phyloP scores from a whole-genome alignment of 2,329 filamentous ascomycete species.

The Diaporthe batatas region DNA sequence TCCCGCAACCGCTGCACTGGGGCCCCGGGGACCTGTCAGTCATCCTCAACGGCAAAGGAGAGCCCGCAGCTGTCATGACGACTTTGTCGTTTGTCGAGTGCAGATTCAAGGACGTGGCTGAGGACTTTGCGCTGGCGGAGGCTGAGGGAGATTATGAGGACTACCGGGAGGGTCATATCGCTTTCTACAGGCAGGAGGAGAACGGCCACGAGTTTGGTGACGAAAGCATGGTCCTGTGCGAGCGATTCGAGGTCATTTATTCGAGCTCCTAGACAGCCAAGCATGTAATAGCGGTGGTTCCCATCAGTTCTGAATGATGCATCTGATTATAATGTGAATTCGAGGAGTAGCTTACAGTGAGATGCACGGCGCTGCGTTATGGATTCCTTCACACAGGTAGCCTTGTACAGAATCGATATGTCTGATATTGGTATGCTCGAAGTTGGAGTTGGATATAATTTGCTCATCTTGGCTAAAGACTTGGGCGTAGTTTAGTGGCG shows the following conservation, averaged over 20 bases:
- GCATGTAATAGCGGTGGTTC: background rate
- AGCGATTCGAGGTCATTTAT: constrained; percentile 49
- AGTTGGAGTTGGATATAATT: too few relatives aligned
- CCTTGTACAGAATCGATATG: too few relatives aligned
- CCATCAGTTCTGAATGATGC: too few relatives aligned
- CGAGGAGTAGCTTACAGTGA: background rate
- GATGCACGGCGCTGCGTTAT: background rate
- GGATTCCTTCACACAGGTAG: background rate
- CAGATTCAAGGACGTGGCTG: constrained; percentile 48
- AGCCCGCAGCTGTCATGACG: constrained; percentile 47
- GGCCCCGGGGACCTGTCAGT: constrained; percentile 48
- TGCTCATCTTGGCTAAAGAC: too few relatives aligned
- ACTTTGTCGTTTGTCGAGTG: constrained; percentile 47
- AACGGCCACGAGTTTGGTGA: constrained; percentile 45
- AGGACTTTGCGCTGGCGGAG: constrained; percentile 49
- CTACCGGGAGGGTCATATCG: constrained; percentile 47
- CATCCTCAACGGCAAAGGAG: constrained; percentile 47
- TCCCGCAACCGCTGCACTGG: constrained; percentile 48
- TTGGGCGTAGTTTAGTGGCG: too few relatives aligned
- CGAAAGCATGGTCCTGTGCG: constrained; percentile 48
- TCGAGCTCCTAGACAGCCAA: background rate
- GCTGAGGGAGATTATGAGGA: constrained; percentile 48
- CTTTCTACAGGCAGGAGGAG: constrained; percentile 46
- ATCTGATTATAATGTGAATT: background rate
- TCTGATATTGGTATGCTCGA: too few relatives aligned